These are phyloP conservation scores for Cronartium quercuum DNA, from an alignment of 1,284 basidiomycete species.

Conservation along the genomic window DNA sequence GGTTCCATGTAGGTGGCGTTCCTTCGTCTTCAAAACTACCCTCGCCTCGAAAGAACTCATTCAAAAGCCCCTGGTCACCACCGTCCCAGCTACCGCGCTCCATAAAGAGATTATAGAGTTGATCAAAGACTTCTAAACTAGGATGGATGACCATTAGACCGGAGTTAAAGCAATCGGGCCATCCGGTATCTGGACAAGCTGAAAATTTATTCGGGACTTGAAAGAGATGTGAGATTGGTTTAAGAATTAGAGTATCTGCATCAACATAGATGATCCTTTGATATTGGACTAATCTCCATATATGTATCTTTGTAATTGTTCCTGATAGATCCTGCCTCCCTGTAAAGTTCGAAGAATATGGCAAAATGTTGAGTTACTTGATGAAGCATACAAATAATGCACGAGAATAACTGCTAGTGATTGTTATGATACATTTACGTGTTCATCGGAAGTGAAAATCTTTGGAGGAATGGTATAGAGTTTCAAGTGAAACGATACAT, in stretches of 20 bases:
- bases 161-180: slow-evolving; percentile 98
- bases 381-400: no score
- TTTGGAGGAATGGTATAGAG: slow-evolving; percentile 31
- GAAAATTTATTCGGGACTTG: slow-evolving; percentile 60
- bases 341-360: slow-evolving; percentile 48
- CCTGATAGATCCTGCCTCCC: slow-evolving; percentile 85
- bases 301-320: slow-evolving; percentile 89
- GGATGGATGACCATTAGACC: slow-evolving; percentile 85
- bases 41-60: slow-evolving; percentile 66
- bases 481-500: slow-evolving; percentile 49
- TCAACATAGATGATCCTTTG: slow-evolving; percentile 88
- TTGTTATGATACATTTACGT: not conserved
- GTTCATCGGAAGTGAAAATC: not conserved
- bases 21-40: slow-evolving; percentile 77
- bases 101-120: slow-evolving; percentile 63
- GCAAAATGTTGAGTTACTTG: not conserved
- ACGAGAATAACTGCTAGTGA: no score
- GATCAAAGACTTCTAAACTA: slow-evolving; percentile 69
- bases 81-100: slow-evolving; percentile 88
- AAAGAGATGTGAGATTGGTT: slow-evolving; percentile 82
- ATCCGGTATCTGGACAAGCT: slow-evolving; percentile 89
- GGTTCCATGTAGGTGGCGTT: slow-evolving; percentile 60
- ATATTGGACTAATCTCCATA: slow-evolving; percentile 82
- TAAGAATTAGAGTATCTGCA: slow-evolving; percentile 85
- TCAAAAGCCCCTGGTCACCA: slow-evolving; percentile 90